These are phyloP conservation scores for Taphrina deformans DNA, from an alignment of 1,139 yeast species.

Conservation along the genomic window DNA sequence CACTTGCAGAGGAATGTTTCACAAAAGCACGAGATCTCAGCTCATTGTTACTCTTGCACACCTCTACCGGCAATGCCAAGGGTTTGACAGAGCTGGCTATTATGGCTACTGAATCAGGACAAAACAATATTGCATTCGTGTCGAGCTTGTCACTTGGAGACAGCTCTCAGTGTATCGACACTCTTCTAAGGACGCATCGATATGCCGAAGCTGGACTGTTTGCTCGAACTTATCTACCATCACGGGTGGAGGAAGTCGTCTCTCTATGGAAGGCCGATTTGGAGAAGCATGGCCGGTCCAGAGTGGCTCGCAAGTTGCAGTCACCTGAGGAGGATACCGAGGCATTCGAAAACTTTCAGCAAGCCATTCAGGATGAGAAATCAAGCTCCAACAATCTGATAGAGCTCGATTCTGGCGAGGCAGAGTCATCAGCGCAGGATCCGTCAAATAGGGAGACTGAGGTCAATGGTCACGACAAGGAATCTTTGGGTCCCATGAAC, in stretches of 20 bases:
- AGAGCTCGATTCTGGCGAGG: constrained; percentile 1
- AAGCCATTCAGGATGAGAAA: constrained; percentile 7
- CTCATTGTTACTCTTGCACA: constrained; percentile 75
- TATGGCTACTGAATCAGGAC: constrained; percentile 66
- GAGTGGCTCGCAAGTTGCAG: constrained; percentile 4
- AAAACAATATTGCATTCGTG: constrained; percentile 87
- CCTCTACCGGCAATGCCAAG: constrained; percentile 70
- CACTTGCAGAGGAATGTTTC: constrained; percentile 77
- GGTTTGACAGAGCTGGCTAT: constrained; percentile 64
- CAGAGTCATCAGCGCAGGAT: not conserved
- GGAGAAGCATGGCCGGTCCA: not conserved
- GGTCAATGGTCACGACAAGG: not conserved
- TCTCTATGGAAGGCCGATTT: constrained; percentile 11
- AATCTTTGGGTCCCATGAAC: not conserved
- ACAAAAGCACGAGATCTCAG: constrained; percentile 78
- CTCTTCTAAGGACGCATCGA: constrained; percentile 69
- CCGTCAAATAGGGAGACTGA: not conserved
- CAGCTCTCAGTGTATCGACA: constrained; percentile 60
- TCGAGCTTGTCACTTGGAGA: constrained; percentile 87
- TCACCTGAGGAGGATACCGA: constrained; percentile 9
- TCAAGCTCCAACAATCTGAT: constrained; percentile 2
- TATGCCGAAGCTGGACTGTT: constrained; percentile 82
- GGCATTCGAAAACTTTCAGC: constrained; percentile 6
- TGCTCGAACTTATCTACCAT: constrained; percentile 62
- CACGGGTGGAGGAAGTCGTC: constrained; percentile 2